These are phyloP conservation scores for Rhynchosporium graminicola DNA, from an alignment of 2,329 filamentous ascomycete species.

Conservation along the genomic window DNA sequence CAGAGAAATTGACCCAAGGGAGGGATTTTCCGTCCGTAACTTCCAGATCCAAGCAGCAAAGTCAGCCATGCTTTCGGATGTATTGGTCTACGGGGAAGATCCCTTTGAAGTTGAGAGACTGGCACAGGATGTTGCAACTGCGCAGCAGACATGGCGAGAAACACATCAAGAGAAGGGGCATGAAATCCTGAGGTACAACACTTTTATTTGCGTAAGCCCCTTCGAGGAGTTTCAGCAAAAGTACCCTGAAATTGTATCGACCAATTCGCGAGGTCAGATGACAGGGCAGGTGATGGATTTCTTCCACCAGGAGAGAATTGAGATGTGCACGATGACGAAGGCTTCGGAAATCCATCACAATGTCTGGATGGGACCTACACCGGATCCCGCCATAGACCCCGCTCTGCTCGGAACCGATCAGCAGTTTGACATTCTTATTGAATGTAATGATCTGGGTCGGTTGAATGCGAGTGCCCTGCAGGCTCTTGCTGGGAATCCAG, in stretches of 20 bases:
- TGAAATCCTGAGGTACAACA: slow-evolving; percentile 71
- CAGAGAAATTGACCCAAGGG: slow-evolving; percentile 78
- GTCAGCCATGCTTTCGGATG: slow-evolving; percentile 82
- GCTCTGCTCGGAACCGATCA: slow-evolving; percentile 50
- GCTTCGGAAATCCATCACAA: slow-evolving; percentile 87
- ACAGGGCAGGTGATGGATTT: slow-evolving; percentile 86
- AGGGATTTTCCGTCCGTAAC: slow-evolving; percentile 94
- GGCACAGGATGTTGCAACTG: slow-evolving; percentile 67
- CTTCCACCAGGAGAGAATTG: slow-evolving; percentile 80
- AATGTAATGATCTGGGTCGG: slow-evolving; percentile 82
- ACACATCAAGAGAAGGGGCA: slow-evolving; percentile 59
- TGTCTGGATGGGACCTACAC: slow-evolving; percentile 87
- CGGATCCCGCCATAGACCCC: slow-evolving; percentile 58
- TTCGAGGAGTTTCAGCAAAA: slow-evolving; percentile 73
- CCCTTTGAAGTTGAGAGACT: slow-evolving; percentile 61
- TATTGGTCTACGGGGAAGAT: slow-evolving; percentile 86
- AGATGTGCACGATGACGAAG: slow-evolving; percentile 93
- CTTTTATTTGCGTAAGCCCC: slow-evolving; percentile 69
- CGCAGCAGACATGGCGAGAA: slow-evolving; percentile 74
- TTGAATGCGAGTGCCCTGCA: slow-evolving; percentile 70
- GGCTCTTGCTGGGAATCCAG: slow-evolving; percentile 56
- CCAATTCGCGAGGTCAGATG: slow-evolving; percentile 69
- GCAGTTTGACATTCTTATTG: slow-evolving; percentile 80
- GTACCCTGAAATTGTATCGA: slow-evolving; percentile 70
- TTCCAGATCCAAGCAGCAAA: slow-evolving; percentile 97